Conservation (phyloP, 768 basidiomycete species). For the Boletus reticuloceps region DNA sequence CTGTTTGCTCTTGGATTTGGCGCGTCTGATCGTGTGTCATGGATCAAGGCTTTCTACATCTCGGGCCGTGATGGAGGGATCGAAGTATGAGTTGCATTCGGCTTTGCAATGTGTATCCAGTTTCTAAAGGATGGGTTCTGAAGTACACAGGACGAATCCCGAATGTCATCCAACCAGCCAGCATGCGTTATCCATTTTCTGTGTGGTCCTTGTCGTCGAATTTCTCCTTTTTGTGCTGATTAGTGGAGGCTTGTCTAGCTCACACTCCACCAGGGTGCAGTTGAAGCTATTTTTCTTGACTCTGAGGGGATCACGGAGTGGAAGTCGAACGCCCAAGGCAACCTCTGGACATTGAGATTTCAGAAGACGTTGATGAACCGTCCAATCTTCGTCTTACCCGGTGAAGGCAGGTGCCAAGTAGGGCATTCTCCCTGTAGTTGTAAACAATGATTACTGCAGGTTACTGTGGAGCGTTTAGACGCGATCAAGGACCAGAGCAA, state of each 20-base stretch:
- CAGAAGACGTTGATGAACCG: constrained; percentile 38
- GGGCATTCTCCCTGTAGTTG: background rate
- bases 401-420: constrained; percentile 22
- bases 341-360: constrained; percentile 32
- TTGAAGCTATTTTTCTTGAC: constrained; percentile 41
- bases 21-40: background rate
- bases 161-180: constrained; percentile 53
- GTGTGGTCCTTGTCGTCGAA: constrained; percentile 28
- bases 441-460: constrained; percentile 8
- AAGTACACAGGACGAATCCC: constrained; percentile 64
- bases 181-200: constrained; percentile 67
- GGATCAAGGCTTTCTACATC: constrained; percentile 65
- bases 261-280: constrained; percentile 38
- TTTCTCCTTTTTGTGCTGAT: background rate
- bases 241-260: constrained; percentile 17
- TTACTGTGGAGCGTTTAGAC: constrained; percentile 19
- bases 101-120: background rate
- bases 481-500: constrained; percentile 24
- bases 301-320: constrained; percentile 28
- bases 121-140: background rate
- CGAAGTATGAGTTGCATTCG: constrained; percentile 37
- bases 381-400: constrained; percentile 27
- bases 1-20: background rate
- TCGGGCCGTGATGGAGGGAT: constrained; percentile 58
- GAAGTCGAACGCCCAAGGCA: constrained; percentile 35